Evolutionary conservation across 768 basidiomycete genomes (phyloP).

Genomic region (Mycena chlorophos): DNA sequence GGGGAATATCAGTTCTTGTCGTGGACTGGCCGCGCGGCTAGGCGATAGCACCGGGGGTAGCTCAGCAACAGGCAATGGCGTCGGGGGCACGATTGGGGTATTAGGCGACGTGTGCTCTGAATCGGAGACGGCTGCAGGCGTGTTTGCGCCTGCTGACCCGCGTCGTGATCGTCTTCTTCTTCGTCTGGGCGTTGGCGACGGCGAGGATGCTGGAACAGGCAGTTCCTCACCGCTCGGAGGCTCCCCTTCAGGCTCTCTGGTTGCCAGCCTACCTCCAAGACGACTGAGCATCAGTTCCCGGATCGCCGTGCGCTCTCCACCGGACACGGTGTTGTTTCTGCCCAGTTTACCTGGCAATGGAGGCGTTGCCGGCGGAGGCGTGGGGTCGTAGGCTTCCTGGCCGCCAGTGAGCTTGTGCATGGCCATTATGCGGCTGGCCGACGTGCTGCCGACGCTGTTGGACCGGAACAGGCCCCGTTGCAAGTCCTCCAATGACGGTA

Average conservation of each 20-base stretch:
- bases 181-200: constrained; percentile 54
- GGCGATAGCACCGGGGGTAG: constrained; percentile 28
- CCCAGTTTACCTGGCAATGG: constrained; percentile 43
- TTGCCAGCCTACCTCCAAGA: constrained; percentile 53
- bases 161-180: constrained; percentile 58
- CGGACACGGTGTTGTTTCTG: constrained; percentile 81
- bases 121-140: constrained; percentile 51
- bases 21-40: constrained; percentile 38
- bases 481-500: constrained; percentile 78
- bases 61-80: constrained; percentile 41
- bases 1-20: constrained; percentile 28
- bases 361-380: constrained; percentile 57
- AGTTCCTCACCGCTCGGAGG: constrained; percentile 64
- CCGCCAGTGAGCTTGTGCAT: constrained; percentile 86
- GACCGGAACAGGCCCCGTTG: constrained; percentile 82
- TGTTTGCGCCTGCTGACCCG: constrained; percentile 42
- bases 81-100: constrained; percentile 58
- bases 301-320: constrained; percentile 75
- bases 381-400: constrained; percentile 61
- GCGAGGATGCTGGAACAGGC: constrained; percentile 11
- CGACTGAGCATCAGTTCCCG: constrained; percentile 66
- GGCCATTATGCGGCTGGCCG: constrained; percentile 66
- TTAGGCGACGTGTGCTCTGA: constrained; percentile 55
- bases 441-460: constrained; percentile 83
- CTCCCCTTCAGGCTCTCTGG: constrained; percentile 62